Evolutionary conservation across 2,329 filamentous ascomycete species (phyloP).

Genomic region (Diplocarpon rosae): DNA sequence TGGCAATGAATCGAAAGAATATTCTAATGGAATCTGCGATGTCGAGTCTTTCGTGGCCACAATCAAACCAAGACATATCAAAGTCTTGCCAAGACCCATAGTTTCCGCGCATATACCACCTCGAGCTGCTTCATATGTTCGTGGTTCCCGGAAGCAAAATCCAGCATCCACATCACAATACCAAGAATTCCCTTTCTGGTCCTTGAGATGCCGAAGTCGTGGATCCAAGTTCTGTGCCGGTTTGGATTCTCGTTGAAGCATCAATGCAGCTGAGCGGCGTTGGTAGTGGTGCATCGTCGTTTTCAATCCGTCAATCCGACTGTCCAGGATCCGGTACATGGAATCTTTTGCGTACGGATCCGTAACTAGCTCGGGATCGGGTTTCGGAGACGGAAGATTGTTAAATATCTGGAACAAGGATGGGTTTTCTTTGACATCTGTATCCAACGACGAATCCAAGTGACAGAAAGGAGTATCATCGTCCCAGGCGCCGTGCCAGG

Average conservation of each 20-base stretch:
- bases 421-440: slow-evolving; percentile 28
- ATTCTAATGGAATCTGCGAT: slow-evolving; percentile 52
- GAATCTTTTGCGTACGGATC: slow-evolving; percentile 41
- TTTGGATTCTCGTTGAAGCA: slow-evolving; percentile 70
- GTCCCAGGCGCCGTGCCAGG: slow-evolving; percentile 42
- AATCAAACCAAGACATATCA: slow-evolving; percentile 72
- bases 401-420: slow-evolving; percentile 66
- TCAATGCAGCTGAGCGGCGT: slow-evolving; percentile 64
- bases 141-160: slow-evolving; percentile 51
- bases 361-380: slow-evolving; percentile 37
- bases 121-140: slow-evolving; percentile 59
- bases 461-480: slow-evolving; percentile 26
- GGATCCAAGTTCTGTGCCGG: slow-evolving; percentile 61
- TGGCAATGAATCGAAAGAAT: slow-evolving; percentile 33
- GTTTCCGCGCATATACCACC: slow-evolving; percentile 75
- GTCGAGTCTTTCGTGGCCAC: slow-evolving; percentile 63
- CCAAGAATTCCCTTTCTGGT: slow-evolving; percentile 52
- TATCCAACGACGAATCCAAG: slow-evolving; percentile 28
- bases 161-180: slow-evolving; percentile 60
- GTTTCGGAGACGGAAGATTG: slow-evolving; percentile 55
- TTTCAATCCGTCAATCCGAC: slow-evolving; percentile 43
- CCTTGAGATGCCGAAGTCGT: slow-evolving; percentile 47
- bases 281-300: slow-evolving; percentile 71
- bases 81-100: slow-evolving; percentile 77
- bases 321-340: slow-evolving; percentile 44